These are phyloP conservation scores for Gyromitra esculenta DNA, from an alignment of 2,329 filamentous ascomycete species.

Conservation along the genomic window DNA sequence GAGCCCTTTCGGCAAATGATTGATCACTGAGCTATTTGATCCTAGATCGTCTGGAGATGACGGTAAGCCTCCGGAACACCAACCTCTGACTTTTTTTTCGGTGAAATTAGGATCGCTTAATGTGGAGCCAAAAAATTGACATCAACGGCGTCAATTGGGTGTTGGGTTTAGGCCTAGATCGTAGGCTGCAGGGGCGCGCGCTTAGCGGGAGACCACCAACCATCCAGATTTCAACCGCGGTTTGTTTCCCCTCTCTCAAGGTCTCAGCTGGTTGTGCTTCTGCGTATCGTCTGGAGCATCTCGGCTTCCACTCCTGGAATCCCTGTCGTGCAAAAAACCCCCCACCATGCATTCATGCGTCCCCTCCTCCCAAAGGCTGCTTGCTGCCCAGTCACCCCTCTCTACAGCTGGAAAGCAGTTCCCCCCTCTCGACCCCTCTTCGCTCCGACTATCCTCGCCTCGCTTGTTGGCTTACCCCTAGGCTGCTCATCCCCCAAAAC, in stretches of 20 bases:
- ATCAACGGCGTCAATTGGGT: constrained; percentile 45
- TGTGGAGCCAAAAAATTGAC: constrained; percentile 22
- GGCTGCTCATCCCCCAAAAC: constrained; percentile 42
- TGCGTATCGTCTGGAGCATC: constrained; percentile 3
- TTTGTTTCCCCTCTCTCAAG: constrained; percentile 44
- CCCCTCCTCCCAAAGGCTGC: constrained; percentile 23
- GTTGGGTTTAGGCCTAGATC: constrained; percentile 11
- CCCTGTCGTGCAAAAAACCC: constrained; percentile 30
- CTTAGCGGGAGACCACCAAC: constrained; percentile 38
- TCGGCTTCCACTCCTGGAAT: constrained; percentile 36
- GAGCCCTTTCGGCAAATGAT: constrained; percentile 6
- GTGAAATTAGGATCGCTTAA: constrained; percentile 38
- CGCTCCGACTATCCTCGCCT: constrained; percentile 40
- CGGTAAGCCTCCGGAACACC: constrained; percentile 13
- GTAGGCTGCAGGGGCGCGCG: constrained; percentile 46
- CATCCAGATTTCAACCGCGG: constrained; percentile 42
- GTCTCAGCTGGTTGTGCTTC: constrained; percentile 36
- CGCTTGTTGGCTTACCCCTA: constrained; percentile 45
- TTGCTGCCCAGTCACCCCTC: constrained; percentile 45
- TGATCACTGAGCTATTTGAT: constrained; percentile 37
- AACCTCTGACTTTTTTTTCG: constrained; percentile 2
- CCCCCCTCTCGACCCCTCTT: constrained; percentile 49
- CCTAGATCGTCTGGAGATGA: constrained; percentile 9
- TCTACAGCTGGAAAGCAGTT: constrained; percentile 34
- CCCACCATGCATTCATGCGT: constrained; percentile 44